These are phyloP conservation scores for Neoboletus brunneissimus DNA, from an alignment of 768 basidiomycete genomes.

Conservation along the genomic window DNA sequence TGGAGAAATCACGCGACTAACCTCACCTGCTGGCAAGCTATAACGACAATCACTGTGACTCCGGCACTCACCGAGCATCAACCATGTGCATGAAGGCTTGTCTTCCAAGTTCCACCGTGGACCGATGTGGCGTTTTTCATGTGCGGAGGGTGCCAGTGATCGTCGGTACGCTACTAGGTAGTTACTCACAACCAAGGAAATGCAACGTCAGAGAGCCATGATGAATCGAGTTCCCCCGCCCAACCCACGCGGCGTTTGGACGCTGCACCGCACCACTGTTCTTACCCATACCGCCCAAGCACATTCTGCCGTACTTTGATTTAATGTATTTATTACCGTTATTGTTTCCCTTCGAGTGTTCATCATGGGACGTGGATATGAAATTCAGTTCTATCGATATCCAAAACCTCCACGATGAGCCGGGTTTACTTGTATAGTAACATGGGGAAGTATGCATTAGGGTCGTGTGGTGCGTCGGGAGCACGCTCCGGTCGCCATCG, in stretches of 20 bases:
- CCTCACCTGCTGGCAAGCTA: not conserved
- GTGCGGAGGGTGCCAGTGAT: too few relatives aligned
- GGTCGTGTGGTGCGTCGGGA: slow-evolving; percentile 79
- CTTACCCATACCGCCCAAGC: not conserved
- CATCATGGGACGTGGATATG: slow-evolving; percentile 26
- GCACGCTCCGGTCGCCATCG: slow-evolving; percentile 74
- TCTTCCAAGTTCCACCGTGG: not conserved
- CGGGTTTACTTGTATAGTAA: slow-evolving; percentile 49
- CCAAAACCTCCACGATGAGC: not conserved
- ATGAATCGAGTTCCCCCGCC: too few relatives aligned
- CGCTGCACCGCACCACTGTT: not conserved
- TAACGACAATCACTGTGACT: not conserved
- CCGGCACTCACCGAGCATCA: not conserved
- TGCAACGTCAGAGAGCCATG: not conserved
- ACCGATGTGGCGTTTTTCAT: not conserved
- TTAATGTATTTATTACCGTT: not conserved
- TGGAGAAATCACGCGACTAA: not conserved
- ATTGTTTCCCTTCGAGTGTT: slow-evolving; percentile 4
- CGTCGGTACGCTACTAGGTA: not conserved
- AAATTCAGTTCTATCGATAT: slow-evolving; percentile 27
- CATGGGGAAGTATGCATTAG: slow-evolving; percentile 85
- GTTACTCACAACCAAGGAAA: not conserved
- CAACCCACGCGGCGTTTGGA: not conserved
- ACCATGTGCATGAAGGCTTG: too few relatives aligned
- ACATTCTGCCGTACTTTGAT: not conserved